Percentiles rank a stretch among this genome's conserved stretches.
Evolutionary conservation across 768 basidiomycete genomes (phyloP).

Genomic region (Saitozyma podzolica): DNA sequence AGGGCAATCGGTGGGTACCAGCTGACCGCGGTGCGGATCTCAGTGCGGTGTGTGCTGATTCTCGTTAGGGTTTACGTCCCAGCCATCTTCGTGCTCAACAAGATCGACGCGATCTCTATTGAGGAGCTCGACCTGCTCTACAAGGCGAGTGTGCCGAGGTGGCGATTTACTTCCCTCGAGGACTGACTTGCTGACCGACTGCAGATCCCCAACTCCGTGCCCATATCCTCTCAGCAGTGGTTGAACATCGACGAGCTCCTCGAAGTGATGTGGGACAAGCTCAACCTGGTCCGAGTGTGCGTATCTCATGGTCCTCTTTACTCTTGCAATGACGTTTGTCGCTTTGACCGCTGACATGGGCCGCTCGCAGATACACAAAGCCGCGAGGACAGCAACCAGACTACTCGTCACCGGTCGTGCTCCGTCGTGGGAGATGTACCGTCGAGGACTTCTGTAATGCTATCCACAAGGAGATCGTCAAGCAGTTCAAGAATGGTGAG

Average conservation of each 20-base stretch:
- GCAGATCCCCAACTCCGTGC: slow-evolving; percentile 88
- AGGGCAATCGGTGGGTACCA: slow-evolving; percentile 75
- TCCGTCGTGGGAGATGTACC: slow-evolving; percentile 56
- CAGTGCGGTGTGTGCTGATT: background rate
- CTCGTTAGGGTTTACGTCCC: slow-evolving; percentile 80
- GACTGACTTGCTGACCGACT: slow-evolving; percentile 35
- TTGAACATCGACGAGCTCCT: slow-evolving; percentile 93
- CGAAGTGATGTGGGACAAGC: slow-evolving; percentile 87
- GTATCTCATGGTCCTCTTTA: slow-evolving; percentile 9
- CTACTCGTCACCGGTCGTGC: slow-evolving; percentile 84
- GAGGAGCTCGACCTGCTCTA: slow-evolving; percentile 92
- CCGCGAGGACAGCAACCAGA: slow-evolving; percentile 89
- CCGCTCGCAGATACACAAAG: slow-evolving; percentile 67
- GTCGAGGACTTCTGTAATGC: slow-evolving; percentile 89
- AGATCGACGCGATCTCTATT: slow-evolving; percentile 97
- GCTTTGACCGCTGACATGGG: background rate
- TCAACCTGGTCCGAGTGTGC: slow-evolving; percentile 86
- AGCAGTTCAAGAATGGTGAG: slow-evolving; percentile 92
- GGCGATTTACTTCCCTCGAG: slow-evolving; percentile 1
- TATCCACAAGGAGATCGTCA: slow-evolving; percentile 95
- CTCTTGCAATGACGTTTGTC: background rate
- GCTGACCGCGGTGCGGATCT: background rate
- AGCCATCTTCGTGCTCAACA: slow-evolving; percentile 73
- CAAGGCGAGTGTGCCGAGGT: slow-evolving; percentile 40
- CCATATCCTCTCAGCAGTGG: slow-evolving; percentile 91